Base-by-base conservation (phyloP, 768 basidiomycete species). In the Cystobasidiopsis lactophilus region DNA sequence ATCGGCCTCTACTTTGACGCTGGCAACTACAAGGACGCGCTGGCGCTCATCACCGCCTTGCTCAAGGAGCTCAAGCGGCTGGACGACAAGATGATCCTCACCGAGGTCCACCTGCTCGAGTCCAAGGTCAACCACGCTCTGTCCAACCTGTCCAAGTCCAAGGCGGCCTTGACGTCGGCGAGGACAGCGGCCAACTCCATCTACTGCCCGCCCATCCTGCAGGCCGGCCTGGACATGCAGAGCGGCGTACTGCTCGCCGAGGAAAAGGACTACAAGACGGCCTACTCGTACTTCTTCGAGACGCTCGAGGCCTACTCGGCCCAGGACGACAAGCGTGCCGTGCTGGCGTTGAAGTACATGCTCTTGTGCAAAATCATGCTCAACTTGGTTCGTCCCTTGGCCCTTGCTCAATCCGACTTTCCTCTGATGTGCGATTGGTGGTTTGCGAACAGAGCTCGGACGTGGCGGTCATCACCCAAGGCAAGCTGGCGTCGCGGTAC, bases 281-380 rank as follows among this genome's bases (percentile, higher is more conserved):
- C 79, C 21, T 68, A 23, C 67, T 86, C 84, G 0, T 98, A 96
- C 69, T 96, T 95, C 69, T 86, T 84, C 60, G 91, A 96, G 68
- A 79, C 86, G 2, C 95, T 96, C 58, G 93, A 98, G 68, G 86
- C 79, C 49, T 71, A 86, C 58, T 76, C 77, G 39, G 66, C 77
- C 1, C 80, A 85, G 53, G 86, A 80, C 19, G 79, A 85, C 58
- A 74, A 77, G 39, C 72, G 68, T 35, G 85, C 86, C 0, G 71
- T 93, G 19, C 76, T 74, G 1, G 86, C 86, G 3, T 71, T 98
- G 58, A 96, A 98, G 68, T 96, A 98, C 67, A 93, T 96, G 91
- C 73, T 95, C 16, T 67, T 95, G 41, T 98, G 93, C 68, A 96
- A 98, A 66, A 80, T 98, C 64, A 98, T 98, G 91, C 72, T 96